phyloP scores from a whole-genome alignment of 2,329 filamentous ascomycete species.

The Trichoderma sp. region DNA sequence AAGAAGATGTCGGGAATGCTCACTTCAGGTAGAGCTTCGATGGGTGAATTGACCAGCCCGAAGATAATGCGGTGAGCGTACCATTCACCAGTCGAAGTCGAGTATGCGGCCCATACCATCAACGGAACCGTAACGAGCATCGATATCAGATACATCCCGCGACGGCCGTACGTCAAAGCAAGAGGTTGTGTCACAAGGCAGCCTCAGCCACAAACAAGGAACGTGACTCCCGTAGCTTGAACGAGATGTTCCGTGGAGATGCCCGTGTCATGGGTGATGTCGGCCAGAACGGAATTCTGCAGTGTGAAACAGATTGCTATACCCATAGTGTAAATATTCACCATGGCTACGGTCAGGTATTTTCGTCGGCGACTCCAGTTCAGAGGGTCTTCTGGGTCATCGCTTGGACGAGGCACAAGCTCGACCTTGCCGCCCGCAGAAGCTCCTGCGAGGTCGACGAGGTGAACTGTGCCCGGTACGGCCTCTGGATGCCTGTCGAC shows the following conservation, averaged over 20 bases:
- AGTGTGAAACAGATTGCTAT: neutral
- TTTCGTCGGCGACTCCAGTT: neutral
- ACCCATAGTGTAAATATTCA: neutral
- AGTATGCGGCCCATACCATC: neutral
- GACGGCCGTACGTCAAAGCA: neutral
- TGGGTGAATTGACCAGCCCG: conserved; percentile 27
- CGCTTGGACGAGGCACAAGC: neutral
- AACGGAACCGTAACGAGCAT: neutral
- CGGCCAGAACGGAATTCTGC: neutral
- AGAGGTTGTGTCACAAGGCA: neutral
- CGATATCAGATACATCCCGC: neutral
- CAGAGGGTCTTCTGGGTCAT: neutral
- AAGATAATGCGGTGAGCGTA: neutral
- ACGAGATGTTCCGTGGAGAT: neutral
- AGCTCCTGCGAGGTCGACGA: neutral
- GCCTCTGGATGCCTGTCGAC: neutral
- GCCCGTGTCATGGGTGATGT: neutral
- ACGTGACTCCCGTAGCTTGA: neutral
- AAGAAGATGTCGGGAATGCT: conserved; percentile 39
- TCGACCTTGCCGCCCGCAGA: neutral
- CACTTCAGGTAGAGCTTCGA: conserved; percentile 33
- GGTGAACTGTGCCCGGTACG: neutral
- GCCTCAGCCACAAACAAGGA: neutral
- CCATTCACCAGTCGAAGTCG: neutral
- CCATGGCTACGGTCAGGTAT: neutral